phyloP scores from a whole-genome alignment of 768 basidiomycete species.

The Trametes meyenii region DNA sequence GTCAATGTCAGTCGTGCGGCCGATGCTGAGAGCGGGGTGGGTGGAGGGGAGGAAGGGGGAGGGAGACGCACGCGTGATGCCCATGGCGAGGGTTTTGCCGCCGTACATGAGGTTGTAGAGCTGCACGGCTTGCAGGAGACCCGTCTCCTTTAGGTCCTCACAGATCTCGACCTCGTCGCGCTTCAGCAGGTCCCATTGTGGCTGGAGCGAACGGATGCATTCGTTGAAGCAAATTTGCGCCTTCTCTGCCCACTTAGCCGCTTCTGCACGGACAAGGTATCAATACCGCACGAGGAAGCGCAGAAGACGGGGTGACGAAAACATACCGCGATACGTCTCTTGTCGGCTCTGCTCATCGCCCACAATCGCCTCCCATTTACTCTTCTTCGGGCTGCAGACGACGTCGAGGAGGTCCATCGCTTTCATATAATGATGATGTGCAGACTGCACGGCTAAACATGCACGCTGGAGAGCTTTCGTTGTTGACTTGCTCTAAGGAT shows the following conservation, averaged over 20 bases:
- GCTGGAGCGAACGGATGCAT: constrained; percentile 21
- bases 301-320: not conserved
- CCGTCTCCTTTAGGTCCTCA: constrained; percentile 20
- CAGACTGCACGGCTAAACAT: constrained; percentile 23
- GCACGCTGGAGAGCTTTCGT: constrained; percentile 24
- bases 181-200: constrained; percentile 24
- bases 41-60: not conserved
- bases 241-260: constrained; percentile 25
- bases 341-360: constrained; percentile 30
- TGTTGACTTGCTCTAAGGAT: constrained; percentile 16
- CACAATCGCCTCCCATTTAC: constrained; percentile 20
- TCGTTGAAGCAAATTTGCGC: constrained; percentile 29
- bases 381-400: constrained; percentile 27
- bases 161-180: constrained; percentile 12
- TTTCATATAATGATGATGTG: constrained; percentile 27
- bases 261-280: constrained; percentile 12
- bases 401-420: constrained; percentile 27
- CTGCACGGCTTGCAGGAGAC: constrained; percentile 25
- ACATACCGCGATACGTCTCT: constrained; percentile 25
- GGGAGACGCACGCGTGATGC: constrained; percentile 26
- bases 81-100: constrained; percentile 26
- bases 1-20: not conserved
- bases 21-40: not conserved
- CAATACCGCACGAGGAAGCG: too few relatives aligned
- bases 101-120: constrained; percentile 31